Base-by-base conservation (phyloP, 2,329 filamentous ascomycete genomes). In the Aspergillus alliaceus region DNA sequence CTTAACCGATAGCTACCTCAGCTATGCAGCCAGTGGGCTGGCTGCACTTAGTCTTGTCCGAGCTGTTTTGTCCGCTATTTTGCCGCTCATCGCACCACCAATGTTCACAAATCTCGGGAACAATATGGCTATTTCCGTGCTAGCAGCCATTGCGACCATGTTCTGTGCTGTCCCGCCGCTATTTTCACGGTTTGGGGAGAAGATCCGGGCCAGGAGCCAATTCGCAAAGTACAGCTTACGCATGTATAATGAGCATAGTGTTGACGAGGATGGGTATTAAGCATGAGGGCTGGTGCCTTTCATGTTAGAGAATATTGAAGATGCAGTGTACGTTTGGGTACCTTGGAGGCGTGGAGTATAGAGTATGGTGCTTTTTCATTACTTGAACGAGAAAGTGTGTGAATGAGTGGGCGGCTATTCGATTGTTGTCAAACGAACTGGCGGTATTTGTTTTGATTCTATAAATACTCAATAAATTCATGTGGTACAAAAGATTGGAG, bases 1-100 rank as follows among this genome's bases (percentile, higher is more conserved):
- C 51, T 66, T 79, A 4, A 71, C 76, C 0, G 78, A 80, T 59
- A 74, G 73, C 40, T 80, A 79, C 51, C 66, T 73, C 6, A 71
- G 69, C n/a, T 78, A 76, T 51, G 73, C 77, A 7, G 72, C 75
- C 4, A 78, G 75, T 22, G 78, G 74, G 0, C 75, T 77, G 39
- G 76, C 77, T 1, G 71, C 75, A 0, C 63, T 79, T 32, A 69
- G 71, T 2, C 68, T 79, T 25, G 56, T 78, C 1, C 68, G 77
- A 11, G 71, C 75, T 0, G 49, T 74, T 1, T 54, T 77, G 5
- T 74, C 71, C 1, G 78, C 72, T 1, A 58, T 66, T 14, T 69
- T 79, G 37, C 76, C 76, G 9, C 61, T 79, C 2, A 74, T 80
- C 54, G 72, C 71, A 2, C 58, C 63, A 1, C 69, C 72, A 9